These are phyloP conservation scores for Pseudohalonectria lignicola DNA, from an alignment of 2,329 filamentous ascomycete genomes.

Conservation along the genomic window DNA sequence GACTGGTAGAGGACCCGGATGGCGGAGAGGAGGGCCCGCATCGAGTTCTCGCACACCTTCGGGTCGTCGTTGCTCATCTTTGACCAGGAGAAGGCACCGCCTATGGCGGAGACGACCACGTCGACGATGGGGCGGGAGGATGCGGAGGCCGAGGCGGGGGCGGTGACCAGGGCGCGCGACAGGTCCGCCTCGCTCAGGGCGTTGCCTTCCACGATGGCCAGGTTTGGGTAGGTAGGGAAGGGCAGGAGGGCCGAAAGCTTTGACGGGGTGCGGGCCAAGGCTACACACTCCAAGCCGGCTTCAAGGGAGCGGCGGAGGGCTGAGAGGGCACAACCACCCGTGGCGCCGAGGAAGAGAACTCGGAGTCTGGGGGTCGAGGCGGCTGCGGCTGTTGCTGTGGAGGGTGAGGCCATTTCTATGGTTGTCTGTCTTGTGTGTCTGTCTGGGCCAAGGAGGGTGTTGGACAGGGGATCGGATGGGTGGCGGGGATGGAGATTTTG, in stretches of 20 bases:
- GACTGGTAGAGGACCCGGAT: constrained; percentile 14
- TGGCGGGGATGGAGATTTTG: too few species aligned
- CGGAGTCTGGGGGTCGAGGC: too few species aligned
- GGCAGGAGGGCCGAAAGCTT: constrained; percentile 26
- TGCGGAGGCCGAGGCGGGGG: constrained; percentile 7
- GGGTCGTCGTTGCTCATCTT: constrained; percentile 30
- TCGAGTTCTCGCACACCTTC: constrained; percentile 33
- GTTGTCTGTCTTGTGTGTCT: too few species aligned
- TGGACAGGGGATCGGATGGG: too few species aligned
- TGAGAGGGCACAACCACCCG: constrained; percentile 34
- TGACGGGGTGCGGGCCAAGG: constrained; percentile 35
- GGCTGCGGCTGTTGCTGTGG: too few species aligned
- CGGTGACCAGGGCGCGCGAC: constrained; percentile 19
- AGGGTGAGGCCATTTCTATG: too few species aligned
- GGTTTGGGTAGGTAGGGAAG: constrained; percentile 22
- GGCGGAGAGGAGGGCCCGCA: constrained; percentile 26
- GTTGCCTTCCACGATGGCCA: constrained; percentile 34
- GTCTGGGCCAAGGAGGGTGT: too few species aligned
- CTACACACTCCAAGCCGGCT: constrained; percentile 32
- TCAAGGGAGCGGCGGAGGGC: constrained; percentile 31
- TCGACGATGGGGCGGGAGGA: constrained; percentile 22
- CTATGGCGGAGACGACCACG: constrained; percentile 35
- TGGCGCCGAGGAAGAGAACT: constrained; percentile 39
- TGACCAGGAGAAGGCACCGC: constrained; percentile 19
- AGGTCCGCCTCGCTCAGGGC: constrained; percentile 28